Base-by-base conservation (phyloP, 768 basidiomycete genomes). In the Suillus occidentalis region DNA sequence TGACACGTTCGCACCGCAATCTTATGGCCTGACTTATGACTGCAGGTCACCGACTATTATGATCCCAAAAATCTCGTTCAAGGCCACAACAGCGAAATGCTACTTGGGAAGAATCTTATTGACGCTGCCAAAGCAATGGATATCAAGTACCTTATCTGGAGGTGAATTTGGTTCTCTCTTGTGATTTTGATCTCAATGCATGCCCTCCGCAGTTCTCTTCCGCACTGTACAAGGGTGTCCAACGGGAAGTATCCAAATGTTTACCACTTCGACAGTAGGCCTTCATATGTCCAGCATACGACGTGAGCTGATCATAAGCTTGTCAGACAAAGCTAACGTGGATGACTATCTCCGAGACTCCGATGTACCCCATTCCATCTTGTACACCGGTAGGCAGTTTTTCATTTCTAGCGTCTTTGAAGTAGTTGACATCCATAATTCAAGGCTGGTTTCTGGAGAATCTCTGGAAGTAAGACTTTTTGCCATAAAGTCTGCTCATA, bases 71-170 rank as follows among this genome's bases (percentile, higher is more conserved):
- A 45, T 36, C 45, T 34, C 18, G 65, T 63, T 3, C 64, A 63
- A 66, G 73, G 63, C 10, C 66, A 28, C 20, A 63, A 47, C 14
- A 70, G 65, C 22, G 76, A 77, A 47, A 60, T 68, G 20, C 20
- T 64, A 7, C 57, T 73, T 45, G 77, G 77, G 16, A 74, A 71
- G 69, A 77, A 77, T 42, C 39, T 76, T 40, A 68, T 75, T 12
- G 73, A 76, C 39, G 75, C 74, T 2, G 69, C 71, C 20, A 66
- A 68, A 53, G 70, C 59, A 43, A 65, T 42, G 6, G 61, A 64
- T 4, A 59, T 76, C 47, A 74, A 76, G 63, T 74, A 73, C 64
- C 72, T 77, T 20, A 56, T 74, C 61, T 75, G 69, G 68, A 77
- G 76, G 74, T 75, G 52, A 50, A 16, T 39, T 39, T 4, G 6